Conservation (phyloP, 2,329 filamentous ascomycete species). For the Periconia digitata region DNA sequence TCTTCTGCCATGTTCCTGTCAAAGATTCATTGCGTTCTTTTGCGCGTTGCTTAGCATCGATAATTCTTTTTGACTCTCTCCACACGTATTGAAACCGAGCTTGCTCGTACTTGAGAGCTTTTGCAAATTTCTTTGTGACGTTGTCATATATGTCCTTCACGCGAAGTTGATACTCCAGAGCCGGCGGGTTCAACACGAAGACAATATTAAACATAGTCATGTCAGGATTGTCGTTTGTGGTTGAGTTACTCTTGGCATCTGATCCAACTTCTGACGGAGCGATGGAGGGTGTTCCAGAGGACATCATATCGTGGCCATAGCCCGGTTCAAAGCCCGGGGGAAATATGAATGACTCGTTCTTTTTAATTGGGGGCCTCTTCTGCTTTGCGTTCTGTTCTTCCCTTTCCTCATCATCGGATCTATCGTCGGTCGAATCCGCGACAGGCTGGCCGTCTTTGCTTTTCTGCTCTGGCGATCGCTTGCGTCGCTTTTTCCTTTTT, state of each 20-base stretch:
- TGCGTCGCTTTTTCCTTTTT: slow-evolving; percentile 38
- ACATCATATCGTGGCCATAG: slow-evolving; percentile 40
- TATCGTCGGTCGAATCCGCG: slow-evolving; percentile 20
- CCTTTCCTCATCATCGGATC: slow-evolving; percentile 17
- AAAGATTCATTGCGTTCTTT: slow-evolving; percentile 68
- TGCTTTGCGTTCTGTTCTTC: slow-evolving; percentile 9
- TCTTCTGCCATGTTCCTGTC: slow-evolving; percentile 68
- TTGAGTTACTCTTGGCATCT: slow-evolving; percentile 44
- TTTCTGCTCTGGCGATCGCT: slow-evolving; percentile 22
- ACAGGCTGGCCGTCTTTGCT: slow-evolving; percentile 18
- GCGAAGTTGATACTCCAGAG: slow-evolving; percentile 70
- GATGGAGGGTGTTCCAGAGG: slow-evolving; percentile 29
- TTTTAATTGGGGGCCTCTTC: slow-evolving; percentile 5
- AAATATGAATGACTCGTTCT: slow-evolving; percentile 31
- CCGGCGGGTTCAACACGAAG: slow-evolving; percentile 81
- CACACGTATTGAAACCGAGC: slow-evolving; percentile 87
- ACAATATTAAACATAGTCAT: slow-evolving; percentile 99
- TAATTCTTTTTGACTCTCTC: slow-evolving; percentile 82
- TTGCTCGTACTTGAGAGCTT: slow-evolving; percentile 90
- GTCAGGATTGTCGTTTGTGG: slow-evolving; percentile 57
- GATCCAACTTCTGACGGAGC: slow-evolving; percentile 41
- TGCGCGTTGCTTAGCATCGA: slow-evolving; percentile 78
- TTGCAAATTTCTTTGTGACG: slow-evolving; percentile 88
- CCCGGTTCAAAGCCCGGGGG: slow-evolving; percentile 43
- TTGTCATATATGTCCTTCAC: slow-evolving; percentile 84